A percentile compares a stretch with the other conserved stretches of the same genome.
phyloP scores from a whole-genome alignment of 345 rosid genomes.

The Corchorus olitorius region DNA sequence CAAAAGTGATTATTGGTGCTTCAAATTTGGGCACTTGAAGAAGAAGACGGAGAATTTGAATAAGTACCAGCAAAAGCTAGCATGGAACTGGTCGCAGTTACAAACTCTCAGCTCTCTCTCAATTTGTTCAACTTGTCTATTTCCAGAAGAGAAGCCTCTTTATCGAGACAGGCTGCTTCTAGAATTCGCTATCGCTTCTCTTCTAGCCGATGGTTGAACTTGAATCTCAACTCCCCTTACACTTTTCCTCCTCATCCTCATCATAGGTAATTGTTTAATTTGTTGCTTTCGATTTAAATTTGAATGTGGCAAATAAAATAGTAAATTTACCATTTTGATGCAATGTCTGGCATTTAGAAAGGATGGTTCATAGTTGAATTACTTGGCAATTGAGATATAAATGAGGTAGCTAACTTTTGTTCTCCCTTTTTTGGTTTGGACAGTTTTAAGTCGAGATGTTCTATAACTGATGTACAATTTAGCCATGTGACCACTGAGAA shows the following conservation, averaged over 20 bases:
- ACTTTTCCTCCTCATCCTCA: neutral
- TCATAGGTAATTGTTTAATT: conserved; percentile 3
- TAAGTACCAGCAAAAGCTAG: conserved; percentile 15
- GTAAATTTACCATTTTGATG: neutral
- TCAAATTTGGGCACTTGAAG: conserved; percentile 46
- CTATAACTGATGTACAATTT: conserved; percentile 54
- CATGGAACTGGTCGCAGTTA: conserved; percentile 47
- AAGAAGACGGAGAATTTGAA: conserved; percentile 32
- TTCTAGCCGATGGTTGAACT: conserved; percentile 65
- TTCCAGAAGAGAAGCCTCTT: conserved; percentile 30
- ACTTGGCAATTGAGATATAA: neutral
- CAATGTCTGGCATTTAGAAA: neutral
- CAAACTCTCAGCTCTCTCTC: conserved; percentile 38
- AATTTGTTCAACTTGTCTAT: conserved; percentile 33
- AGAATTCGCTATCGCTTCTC: conserved; percentile 62
- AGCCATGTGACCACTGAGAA: conserved; percentile 49
- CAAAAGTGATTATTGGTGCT: conserved; percentile 26
- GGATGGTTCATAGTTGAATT: conserved; percentile 7
- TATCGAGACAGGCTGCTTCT: conserved; percentile 42
- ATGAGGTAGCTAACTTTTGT: neutral
- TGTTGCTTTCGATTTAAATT: neutral
- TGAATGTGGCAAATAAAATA: neutral
- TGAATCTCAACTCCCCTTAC: conserved; percentile 39
- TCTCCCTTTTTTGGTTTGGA: conserved; percentile 35
- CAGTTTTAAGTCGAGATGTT: conserved; percentile 59